phyloP scores from a whole-genome alignment of 1,139 yeast species.

The Scheffersomyces parashehatae region DNA sequence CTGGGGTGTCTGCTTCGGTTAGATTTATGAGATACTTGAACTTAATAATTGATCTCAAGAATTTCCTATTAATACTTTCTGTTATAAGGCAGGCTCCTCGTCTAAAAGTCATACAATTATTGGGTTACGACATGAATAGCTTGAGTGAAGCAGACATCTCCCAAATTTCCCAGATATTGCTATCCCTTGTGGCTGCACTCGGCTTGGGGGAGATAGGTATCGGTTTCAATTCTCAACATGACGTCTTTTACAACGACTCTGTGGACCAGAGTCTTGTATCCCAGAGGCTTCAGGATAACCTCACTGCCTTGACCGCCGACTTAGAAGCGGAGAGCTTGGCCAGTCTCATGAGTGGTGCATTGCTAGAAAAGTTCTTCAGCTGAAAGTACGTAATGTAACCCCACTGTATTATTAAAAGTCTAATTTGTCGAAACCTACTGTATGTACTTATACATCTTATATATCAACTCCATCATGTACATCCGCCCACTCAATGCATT shows the following conservation, averaged over 20 bases:
- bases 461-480: conserved; percentile 14
- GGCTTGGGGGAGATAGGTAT: conserved; percentile 31
- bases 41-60: conserved; percentile 31
- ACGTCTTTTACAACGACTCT: conserved; percentile 23
- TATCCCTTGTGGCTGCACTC: conserved; percentile 25
- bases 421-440: too few relatives aligned
- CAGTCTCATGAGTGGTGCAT: conserved; percentile 24
- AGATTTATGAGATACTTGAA: conserved; percentile 17
- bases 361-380: conserved; percentile 26
- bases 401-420: too few relatives aligned
- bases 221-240: conserved; percentile 24
- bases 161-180: conserved; percentile 18
- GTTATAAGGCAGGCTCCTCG: conserved; percentile 24
- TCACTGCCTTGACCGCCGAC: conserved; percentile 23
- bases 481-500: conserved; percentile 32
- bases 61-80: conserved; percentile 28
- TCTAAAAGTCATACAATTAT: conserved; percentile 19
- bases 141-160: conserved; percentile 7
- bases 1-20: not conserved
- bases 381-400: not conserved
- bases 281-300: conserved; percentile 12
- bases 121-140: conserved; percentile 23
- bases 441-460: not conserved
- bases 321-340: conserved; percentile 29
- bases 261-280: conserved; percentile 7